These are phyloP conservation scores for Solanum hybrid DNA, from an alignment of 305 asterid species.

Conservation along the genomic window DNA sequence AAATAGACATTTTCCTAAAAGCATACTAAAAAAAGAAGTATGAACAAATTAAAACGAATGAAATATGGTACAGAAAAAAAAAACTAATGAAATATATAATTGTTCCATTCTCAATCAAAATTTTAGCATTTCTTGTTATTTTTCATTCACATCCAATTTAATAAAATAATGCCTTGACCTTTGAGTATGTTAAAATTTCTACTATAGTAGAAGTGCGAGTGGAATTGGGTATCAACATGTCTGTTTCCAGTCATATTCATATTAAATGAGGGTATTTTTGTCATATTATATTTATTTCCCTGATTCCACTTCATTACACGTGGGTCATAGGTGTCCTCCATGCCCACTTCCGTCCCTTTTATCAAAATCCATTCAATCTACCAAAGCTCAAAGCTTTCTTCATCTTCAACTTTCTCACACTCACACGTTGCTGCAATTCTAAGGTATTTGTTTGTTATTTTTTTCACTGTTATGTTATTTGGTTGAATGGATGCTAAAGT, in stretches of 20 bases:
- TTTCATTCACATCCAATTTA: no score
- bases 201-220: neutral
- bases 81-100: neutral
- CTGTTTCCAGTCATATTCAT: neutral
- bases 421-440: neutral
- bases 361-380: neutral
- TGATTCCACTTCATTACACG: neutral
- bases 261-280: neutral
- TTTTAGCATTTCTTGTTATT: neutral
- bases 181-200: neutral
- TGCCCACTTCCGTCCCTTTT: neutral
- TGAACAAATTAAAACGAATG: no score
- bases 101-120: no score
- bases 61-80: neutral
- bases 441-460: neutral
- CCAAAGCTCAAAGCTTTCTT: neutral
- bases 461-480: neutral
- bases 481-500: neutral
- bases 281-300: neutral
- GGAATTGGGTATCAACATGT: neutral
- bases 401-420: neutral
- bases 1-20: neutral
- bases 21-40: no score
- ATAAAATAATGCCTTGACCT: neutral
- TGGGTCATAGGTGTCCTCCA: neutral